Conservation (phyloP, 768 basidiomycete genomes). For the Suillus americanus region DNA sequence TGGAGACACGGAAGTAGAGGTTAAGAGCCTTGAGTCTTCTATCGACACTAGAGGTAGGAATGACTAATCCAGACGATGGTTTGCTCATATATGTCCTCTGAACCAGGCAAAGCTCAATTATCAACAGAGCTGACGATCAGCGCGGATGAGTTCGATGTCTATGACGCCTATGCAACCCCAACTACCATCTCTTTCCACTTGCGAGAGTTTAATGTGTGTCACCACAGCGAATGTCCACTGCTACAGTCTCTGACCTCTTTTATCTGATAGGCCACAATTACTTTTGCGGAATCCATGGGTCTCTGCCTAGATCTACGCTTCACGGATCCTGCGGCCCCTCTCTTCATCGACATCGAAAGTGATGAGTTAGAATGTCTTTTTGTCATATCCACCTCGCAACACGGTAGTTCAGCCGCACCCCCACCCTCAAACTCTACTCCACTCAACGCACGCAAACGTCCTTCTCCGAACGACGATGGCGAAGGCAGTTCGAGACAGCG, state of each 20-base stretch:
- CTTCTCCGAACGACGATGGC: slow-evolving; percentile 18
- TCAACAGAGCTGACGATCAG: slow-evolving; percentile 77
- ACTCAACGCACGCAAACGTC: slow-evolving; percentile 22
- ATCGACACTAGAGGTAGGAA: slow-evolving; percentile 60
- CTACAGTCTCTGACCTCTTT: slow-evolving; percentile 3
- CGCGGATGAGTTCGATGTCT: slow-evolving; percentile 78
- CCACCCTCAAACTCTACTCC: slow-evolving; percentile 15
- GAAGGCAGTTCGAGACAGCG: slow-evolving; percentile 18
- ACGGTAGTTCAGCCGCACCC: slow-evolving; percentile 33
- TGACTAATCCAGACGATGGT: neutral
- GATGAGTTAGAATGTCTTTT: slow-evolving; percentile 68
- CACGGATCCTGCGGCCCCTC: slow-evolving; percentile 68
- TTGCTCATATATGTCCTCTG: neutral
- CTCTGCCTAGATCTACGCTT: slow-evolving; percentile 70
- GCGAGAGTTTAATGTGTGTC: slow-evolving; percentile 75
- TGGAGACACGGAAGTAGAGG: slow-evolving; percentile 60
- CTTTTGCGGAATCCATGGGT: slow-evolving; percentile 72
- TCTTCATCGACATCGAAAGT: slow-evolving; percentile 76
- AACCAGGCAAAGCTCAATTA: slow-evolving; percentile 57
- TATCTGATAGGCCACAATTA: slow-evolving; percentile 66
- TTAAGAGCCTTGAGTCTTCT: slow-evolving; percentile 68
- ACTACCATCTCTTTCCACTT: slow-evolving; percentile 77
- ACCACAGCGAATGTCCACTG: neutral
- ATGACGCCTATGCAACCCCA: slow-evolving; percentile 63
- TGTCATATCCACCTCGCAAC: slow-evolving; percentile 75